phyloP scores from a whole-genome alignment of 345 rosid species.

The Populus simonii region DNA sequence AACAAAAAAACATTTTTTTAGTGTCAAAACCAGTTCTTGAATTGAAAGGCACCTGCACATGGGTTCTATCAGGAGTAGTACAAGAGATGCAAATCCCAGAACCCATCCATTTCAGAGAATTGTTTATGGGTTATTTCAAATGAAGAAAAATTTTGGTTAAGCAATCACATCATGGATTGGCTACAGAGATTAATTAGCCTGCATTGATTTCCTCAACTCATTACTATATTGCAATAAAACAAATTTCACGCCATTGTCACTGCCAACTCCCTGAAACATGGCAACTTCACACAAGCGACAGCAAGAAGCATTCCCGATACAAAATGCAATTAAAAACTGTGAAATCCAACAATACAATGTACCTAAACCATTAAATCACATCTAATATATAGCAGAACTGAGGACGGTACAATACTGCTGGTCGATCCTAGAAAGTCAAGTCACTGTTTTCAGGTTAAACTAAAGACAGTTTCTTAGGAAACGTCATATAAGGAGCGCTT shows the following conservation, averaged over 20 bases:
- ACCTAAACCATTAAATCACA: constrained; percentile 9
- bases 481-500: no score
- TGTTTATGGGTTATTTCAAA: neutral
- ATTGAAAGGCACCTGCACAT: constrained; percentile 34
- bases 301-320: constrained; percentile 15
- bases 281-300: neutral
- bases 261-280: constrained; percentile 10
- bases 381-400: neutral
- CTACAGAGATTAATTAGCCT: constrained; percentile 15
- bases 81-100: constrained; percentile 9
- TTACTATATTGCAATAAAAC: constrained; percentile 3
- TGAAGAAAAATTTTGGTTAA: neutral
- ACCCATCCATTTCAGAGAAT: neutral
- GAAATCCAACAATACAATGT: constrained; percentile 6
- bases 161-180: constrained; percentile 19
- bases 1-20: neutral
- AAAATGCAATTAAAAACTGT: constrained; percentile 7
- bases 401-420: neutral
- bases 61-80: constrained; percentile 9
- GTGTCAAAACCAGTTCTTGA: neutral
- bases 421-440: neutral
- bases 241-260: constrained; percentile 2
- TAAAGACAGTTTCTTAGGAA: neutral
- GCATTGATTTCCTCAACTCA: constrained; percentile 7
- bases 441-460: neutral